Conservation (phyloP, 495 filamentous ascomycete genomes). For the Penicillium pulvis region DNA sequence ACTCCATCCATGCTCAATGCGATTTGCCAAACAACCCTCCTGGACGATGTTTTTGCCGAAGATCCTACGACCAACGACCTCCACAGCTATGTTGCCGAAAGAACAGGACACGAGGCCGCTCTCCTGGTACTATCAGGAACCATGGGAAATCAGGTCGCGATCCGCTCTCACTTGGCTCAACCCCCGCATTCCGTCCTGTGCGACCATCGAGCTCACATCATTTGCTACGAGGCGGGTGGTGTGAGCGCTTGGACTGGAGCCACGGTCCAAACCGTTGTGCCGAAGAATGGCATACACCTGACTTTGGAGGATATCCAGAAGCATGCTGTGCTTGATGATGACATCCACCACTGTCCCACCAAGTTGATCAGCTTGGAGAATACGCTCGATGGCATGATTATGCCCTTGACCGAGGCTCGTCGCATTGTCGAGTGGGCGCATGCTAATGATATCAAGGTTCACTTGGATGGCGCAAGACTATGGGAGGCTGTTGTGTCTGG, state of each 20-base stretch:
- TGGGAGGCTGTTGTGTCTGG: conserved; percentile 34
- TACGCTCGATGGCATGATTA: conserved; percentile 34
- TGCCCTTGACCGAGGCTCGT: conserved; percentile 32
- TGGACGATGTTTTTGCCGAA: conserved; percentile 85
- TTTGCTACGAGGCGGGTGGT: conserved; percentile 74
- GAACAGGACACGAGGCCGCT: conserved; percentile 71
- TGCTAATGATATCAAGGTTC: conserved; percentile 32
- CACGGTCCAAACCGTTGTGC: conserved; percentile 56
- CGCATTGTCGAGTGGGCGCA: conserved; percentile 34
- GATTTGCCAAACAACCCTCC: conserved; percentile 58
- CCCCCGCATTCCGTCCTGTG: conserved; percentile 73
- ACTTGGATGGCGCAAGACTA: conserved; percentile 38
- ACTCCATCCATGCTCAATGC: conserved; percentile 76
- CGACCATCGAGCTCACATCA: conserved; percentile 67
- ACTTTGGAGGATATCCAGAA: conserved; percentile 68
- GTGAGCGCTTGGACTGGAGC: conserved; percentile 62
- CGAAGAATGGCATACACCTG: conserved; percentile 65
- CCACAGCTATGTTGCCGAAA: conserved; percentile 65
- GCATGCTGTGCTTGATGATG: conserved; percentile 38
- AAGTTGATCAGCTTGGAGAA: conserved; percentile 37
- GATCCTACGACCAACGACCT: conserved; percentile 77
- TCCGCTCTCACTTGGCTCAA: conserved; percentile 66
- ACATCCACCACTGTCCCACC: conserved; percentile 39
- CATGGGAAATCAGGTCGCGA: conserved; percentile 79
- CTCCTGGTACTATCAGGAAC: conserved; percentile 74